Evolutionary conservation across 192 early-diverging fungal genomes (phyloP).

Genomic region (Coemansia sp.): DNA sequence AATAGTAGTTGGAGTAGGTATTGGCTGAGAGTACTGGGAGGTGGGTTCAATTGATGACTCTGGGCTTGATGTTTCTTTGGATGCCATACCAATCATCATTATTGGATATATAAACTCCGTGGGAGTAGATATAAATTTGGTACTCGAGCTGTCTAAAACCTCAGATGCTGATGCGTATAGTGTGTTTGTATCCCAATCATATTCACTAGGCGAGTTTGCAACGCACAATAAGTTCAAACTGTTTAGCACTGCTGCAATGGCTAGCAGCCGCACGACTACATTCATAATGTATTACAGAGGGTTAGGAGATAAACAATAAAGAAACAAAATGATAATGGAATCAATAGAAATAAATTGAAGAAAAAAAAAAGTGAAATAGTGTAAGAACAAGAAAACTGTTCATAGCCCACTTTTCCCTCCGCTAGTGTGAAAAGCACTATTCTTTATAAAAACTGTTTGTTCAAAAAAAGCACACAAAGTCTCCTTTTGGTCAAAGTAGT

Average conservation of each 20-base stretch:
- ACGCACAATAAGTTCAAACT: neutral
- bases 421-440: neutral
- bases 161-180: neutral
- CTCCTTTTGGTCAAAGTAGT: neutral
- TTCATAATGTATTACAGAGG: neutral
- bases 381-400: neutral
- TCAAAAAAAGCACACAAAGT: neutral
- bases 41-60: neutral
- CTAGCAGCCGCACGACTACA: neutral
- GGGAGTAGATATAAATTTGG: neutral
- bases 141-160: neutral
- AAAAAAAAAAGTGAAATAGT: neutral
- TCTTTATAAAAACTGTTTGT: neutral
- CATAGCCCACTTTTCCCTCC: neutral
- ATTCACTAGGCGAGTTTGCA: neutral
- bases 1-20: neutral
- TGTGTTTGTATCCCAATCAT: neutral
- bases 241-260: neutral
- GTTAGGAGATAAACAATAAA: neutral
- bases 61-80: neutral
- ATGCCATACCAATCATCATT: neutral
- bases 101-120: neutral
- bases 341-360: neutral
- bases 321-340: neutral
- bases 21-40: neutral